Evolutionary conservation across 2,329 filamentous ascomycete genomes (phyloP).

Genomic region (Monosporascus sp.): DNA sequence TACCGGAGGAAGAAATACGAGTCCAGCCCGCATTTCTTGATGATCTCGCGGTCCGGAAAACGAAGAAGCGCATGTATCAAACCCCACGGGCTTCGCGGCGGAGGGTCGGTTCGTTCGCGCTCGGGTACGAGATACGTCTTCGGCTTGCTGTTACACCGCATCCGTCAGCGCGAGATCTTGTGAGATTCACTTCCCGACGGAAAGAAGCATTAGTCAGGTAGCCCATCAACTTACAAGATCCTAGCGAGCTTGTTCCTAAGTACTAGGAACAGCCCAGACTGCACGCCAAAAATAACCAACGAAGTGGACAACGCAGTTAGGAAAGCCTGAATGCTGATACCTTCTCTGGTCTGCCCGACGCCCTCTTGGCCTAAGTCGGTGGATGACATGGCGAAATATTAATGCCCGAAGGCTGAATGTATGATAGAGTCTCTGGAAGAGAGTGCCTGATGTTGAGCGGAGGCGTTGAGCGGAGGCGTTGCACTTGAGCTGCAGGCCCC

Average conservation of each 20-base stretch:
- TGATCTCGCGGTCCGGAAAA: slow-evolving; percentile 72
- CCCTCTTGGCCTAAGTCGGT: not conserved
- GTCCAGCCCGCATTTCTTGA: slow-evolving; percentile 92
- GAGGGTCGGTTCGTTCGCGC: slow-evolving; percentile 73
- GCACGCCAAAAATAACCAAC: slow-evolving; percentile 56
- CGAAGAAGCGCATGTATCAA: slow-evolving; percentile 57
- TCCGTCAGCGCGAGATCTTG: slow-evolving; percentile 5
- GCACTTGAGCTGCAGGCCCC: not conserved
- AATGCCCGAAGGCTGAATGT: not conserved
- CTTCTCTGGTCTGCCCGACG: slow-evolving; percentile 12
- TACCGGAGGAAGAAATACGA: slow-evolving; percentile 86
- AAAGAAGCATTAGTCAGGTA: slow-evolving; percentile 2
- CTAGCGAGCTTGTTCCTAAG: slow-evolving; percentile 73
- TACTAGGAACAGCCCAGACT: slow-evolving; percentile 66
- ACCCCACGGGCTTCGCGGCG: slow-evolving; percentile 51
- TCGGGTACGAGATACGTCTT: slow-evolving; percentile 83
- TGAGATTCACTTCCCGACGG: slow-evolving; percentile 9
- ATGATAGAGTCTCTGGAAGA: no score
- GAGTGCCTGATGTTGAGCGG: no score
- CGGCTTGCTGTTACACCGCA: slow-evolving; percentile 54
- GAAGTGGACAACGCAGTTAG: slow-evolving; percentile 60
- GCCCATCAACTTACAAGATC: slow-evolving; percentile 62
- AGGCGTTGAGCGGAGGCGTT: not conserved
- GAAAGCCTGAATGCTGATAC: slow-evolving; percentile 51
- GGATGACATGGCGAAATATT: not conserved